These are phyloP conservation scores for Hypoxylon sp. DNA, from an alignment of 2,329 filamentous ascomycete genomes.

Conservation along the genomic window DNA sequence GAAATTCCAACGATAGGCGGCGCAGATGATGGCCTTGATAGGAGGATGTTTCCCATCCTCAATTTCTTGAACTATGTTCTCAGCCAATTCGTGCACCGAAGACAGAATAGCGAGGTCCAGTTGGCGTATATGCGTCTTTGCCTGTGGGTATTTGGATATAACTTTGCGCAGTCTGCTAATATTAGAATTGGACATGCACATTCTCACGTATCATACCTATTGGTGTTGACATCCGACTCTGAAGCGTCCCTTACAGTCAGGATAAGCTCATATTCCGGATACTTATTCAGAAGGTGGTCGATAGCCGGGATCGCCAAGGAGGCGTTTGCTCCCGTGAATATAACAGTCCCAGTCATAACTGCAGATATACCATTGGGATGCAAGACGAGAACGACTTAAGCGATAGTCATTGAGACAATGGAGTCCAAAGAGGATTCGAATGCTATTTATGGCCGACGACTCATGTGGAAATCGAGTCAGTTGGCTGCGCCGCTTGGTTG, in stretches of 20 bases:
- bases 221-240: constrained; percentile 50
- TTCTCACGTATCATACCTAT: constrained; percentile 10
- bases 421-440: not conserved
- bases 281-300: constrained; percentile 39
- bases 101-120: constrained; percentile 56
- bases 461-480: no score
- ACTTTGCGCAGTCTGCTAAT: constrained; percentile 44
- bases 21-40: constrained; percentile 57
- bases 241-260: constrained; percentile 54
- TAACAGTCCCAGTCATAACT: constrained; percentile 53
- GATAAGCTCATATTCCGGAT: constrained; percentile 47
- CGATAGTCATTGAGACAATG: not conserved
- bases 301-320: constrained; percentile 50
- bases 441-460: not conserved
- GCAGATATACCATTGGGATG: not conserved
- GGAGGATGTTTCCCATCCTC: constrained; percentile 49
- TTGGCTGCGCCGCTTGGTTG: not conserved
- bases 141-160: constrained; percentile 54
- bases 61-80: constrained; percentile 50
- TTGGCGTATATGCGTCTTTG: constrained; percentile 53
- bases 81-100: constrained; percentile 55
- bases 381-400: not conserved
- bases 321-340: constrained; percentile 58
- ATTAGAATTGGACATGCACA: not conserved
- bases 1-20: constrained; percentile 59